Evolutionary conservation across 352 stramenopile genomes (phyloP).

Genomic region (Phytophthora pseudosyringae): DNA sequence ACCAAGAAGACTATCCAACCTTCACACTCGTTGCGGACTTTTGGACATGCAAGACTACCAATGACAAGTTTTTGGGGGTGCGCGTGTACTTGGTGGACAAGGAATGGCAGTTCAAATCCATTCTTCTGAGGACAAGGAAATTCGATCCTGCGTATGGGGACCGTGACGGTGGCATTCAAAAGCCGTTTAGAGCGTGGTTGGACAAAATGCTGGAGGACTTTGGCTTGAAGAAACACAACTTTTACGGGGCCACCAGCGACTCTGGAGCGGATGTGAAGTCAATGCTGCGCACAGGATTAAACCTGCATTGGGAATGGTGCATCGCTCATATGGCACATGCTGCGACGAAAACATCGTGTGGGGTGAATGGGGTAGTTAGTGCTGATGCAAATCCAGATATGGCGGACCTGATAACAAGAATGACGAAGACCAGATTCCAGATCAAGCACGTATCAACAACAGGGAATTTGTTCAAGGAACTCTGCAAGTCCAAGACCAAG

Average conservation of each 20-base stretch:
- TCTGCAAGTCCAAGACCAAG: slow-evolving; percentile 12
- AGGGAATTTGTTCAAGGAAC: slow-evolving; percentile 16
- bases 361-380: slow-evolving; percentile 16
- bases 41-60: slow-evolving; percentile 8
- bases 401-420: slow-evolving; percentile 20
- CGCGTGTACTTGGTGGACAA: slow-evolving; percentile 31
- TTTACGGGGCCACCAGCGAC: slow-evolving; percentile 33
- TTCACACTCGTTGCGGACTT: slow-evolving; percentile 29
- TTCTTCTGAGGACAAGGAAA: slow-evolving; percentile 22
- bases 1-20: slow-evolving; percentile 5
- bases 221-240: slow-evolving; percentile 7
- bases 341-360: slow-evolving; percentile 35
- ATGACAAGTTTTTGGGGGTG: slow-evolving; percentile 25
- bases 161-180: slow-evolving; percentile 17
- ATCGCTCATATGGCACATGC: slow-evolving; percentile 31
- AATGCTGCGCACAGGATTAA: slow-evolving; percentile 20
- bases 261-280: slow-evolving; percentile 22
- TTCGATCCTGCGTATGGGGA: slow-evolving; percentile 17
- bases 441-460: slow-evolving; percentile 20
- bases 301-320: slow-evolving; percentile 32
- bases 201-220: slow-evolving; percentile 28
- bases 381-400: slow-evolving; percentile 23
- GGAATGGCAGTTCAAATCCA: slow-evolving; percentile 22
- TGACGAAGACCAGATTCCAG: slow-evolving; percentile 22
- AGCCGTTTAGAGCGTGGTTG: slow-evolving; percentile 25